These are phyloP conservation scores for Diversispora eburnea DNA, from an alignment of 192 early-diverging fungal species.

Conservation along the genomic window DNA sequence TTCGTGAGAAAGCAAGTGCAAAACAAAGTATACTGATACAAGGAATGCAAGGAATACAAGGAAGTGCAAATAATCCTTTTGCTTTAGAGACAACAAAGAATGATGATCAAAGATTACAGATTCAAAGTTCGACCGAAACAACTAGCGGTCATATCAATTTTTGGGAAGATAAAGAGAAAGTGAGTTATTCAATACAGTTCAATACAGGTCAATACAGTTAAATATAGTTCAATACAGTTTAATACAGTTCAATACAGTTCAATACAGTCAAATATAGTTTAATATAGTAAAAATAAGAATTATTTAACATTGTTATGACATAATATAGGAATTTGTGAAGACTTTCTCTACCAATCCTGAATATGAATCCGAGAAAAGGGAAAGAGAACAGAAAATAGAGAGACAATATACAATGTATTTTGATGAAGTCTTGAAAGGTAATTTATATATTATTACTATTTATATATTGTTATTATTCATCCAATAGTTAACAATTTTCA, in stretches of 20 bases:
- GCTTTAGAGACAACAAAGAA: not conserved
- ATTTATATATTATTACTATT: not conserved
- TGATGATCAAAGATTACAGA: not conserved
- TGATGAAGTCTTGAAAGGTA: constrained; percentile 44
- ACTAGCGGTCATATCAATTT: constrained; percentile 51
- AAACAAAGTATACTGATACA: not conserved
- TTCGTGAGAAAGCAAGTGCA: not conserved
- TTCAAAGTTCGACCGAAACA: not conserved
- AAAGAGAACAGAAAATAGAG: constrained; percentile 52
- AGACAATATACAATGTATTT: constrained; percentile 64
- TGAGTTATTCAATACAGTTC: constrained; percentile 7
- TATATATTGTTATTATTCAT: not conserved
- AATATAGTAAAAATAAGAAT: not conserved
- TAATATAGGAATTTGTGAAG: constrained; percentile 17
- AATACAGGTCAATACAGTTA: not conserved
- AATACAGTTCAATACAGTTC: too few species aligned
- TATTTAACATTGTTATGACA: not conserved
- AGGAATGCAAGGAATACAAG: not conserved
- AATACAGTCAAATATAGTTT: not conserved
- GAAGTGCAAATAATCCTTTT: constrained; percentile 42
- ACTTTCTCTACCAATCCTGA: constrained; percentile 46
- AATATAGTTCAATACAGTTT: not conserved
- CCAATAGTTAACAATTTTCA: not conserved
- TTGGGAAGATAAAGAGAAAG: constrained; percentile 53
- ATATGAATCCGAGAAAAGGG: constrained; percentile 51